Base-by-base conservation (phyloP, 192 early-diverging fungal species). In the Coemansia sp. region DNA sequence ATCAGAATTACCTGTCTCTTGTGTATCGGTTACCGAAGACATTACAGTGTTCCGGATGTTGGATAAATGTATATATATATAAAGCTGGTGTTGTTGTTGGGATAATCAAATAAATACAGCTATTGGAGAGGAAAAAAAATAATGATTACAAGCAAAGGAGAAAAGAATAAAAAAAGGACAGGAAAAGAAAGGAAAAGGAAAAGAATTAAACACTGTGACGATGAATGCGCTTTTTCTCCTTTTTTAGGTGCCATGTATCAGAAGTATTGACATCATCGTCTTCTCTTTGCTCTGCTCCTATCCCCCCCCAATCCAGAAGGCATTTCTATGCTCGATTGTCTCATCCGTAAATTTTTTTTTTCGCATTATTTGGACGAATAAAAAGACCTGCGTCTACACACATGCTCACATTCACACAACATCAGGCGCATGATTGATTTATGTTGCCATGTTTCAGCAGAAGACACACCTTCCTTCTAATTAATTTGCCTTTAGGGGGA, bases 1-100 rank as follows among this genome's bases (percentile, higher is more conserved):
- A 18, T 68, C 77, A 12, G 31, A 58, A 52, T 30, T 63, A 51
- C 16, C n/a, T 65, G 38, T 0, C 18, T 55, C 38, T 28, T 52
- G 48, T 60, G 17, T 45, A 33, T 17, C 59, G 18, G 12, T 6
- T 54, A 22, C 20, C 8, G 12, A 54, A 54, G 29, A 54, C 29
- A 54, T 29, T 4, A 25, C 22, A 54, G 14, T 25, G 6, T 6
- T 51, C 5, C 22, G 22, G 5, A 17, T 17, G 49, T 5, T 51
- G 22, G 22, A 25, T 25, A 25, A 25, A 25, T 25, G 22, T 25
- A 25, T 25, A 25, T 25, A 25, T 25, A 25, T 25, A 25, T 25
- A 25, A 25, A 25, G 22, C 22, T 25, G 22, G 22, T 25, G 22
- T 25, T 25, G 22, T 25, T 51, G 36, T 38, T 38, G 5, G 7